Percentiles rank a stretch among this genome's conserved stretches.
Conservation (phyloP, 2,329 filamentous ascomycete species). For the Phialocephala sp. region DNA sequence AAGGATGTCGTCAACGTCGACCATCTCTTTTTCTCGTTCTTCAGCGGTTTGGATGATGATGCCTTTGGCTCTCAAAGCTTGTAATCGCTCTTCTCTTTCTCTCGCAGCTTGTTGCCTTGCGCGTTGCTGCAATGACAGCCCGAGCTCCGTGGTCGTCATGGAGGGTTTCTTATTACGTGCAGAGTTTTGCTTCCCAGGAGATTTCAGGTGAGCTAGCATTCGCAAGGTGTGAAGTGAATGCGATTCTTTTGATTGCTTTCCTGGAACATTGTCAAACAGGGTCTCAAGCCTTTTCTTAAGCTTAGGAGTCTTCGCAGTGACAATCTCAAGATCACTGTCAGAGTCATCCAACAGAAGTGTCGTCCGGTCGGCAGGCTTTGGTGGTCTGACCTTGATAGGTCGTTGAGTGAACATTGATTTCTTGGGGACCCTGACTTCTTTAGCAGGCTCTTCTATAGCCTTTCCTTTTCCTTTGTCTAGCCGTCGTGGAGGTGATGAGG, state of each 20-base stretch:
- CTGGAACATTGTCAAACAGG: conserved; percentile 74
- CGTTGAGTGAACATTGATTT: conserved; percentile 37
- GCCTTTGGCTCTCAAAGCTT: conserved; percentile 78
- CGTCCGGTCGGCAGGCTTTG: conserved; percentile 45
- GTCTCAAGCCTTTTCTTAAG: conserved; percentile 58
- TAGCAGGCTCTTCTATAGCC: conserved; percentile 56
- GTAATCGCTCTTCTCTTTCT: conserved; percentile 78
- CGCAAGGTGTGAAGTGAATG: conserved; percentile 71
- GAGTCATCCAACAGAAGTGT: conserved; percentile 48
- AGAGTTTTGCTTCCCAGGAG: conserved; percentile 59
- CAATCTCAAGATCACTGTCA: conserved; percentile 52
- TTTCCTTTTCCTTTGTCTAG: conserved; percentile 67
- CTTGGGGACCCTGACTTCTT: conserved; percentile 23
- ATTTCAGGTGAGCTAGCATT: conserved; percentile 73
- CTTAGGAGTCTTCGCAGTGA: conserved; percentile 39
- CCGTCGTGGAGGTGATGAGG: conserved; percentile 32
- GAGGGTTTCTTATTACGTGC: conserved; percentile 53
- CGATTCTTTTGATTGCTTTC: conserved; percentile 65
- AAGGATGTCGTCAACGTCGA: conserved; percentile 86
- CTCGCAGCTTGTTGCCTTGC: conserved; percentile 80
- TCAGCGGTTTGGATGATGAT: conserved; percentile 83
- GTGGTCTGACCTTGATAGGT: conserved; percentile 48
- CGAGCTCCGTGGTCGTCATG: conserved; percentile 74
- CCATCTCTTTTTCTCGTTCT: conserved; percentile 81
- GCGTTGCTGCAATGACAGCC: conserved; percentile 69